phyloP scores from a whole-genome alignment of 495 filamentous ascomycete genomes.

The Bombardia bombarda region DNA sequence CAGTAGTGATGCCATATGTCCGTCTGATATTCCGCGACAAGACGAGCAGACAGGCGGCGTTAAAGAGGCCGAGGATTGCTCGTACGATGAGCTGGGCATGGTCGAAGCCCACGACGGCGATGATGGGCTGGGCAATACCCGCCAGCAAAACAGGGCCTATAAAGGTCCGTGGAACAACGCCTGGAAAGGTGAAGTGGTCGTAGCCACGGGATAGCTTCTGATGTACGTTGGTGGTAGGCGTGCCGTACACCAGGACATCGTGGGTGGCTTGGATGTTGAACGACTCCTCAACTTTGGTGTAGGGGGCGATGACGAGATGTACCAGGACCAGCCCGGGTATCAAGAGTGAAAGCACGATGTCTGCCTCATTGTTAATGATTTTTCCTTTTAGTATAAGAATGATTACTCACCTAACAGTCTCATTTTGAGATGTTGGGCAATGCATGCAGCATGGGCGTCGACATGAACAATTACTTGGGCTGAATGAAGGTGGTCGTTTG shows the following conservation, averaged over 20 bases:
- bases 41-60: conserved; percentile 56
- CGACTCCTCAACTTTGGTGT: conserved; percentile 98
- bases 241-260: conserved; percentile 76
- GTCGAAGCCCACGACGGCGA: conserved; percentile 37
- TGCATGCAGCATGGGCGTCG: too few species aligned
- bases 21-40: conserved; percentile 56
- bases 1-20: conserved; percentile 61
- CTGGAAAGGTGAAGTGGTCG: conserved; percentile 89
- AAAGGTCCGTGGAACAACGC: conserved; percentile 85
- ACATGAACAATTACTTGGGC: too few species aligned
- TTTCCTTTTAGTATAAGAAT: neutral
- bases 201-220: conserved; percentile 49
- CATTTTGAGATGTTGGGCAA: conserved; percentile 5
- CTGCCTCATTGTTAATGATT: conserved; percentile 21
- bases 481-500: too few species aligned
- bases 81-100: conserved; percentile 54
- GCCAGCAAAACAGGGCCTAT: conserved; percentile 70
- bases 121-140: conserved; percentile 55
- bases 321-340: conserved; percentile 61
- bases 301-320: conserved; percentile 74
- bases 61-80: conserved; percentile 69
- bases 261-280: conserved; percentile 96
- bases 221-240: conserved; percentile 50
- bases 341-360: conserved; percentile 43
- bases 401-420: neutral